Evolutionary conservation across 768 basidiomycete genomes (phyloP).

Genomic region (Pulveroboletus frians): DNA sequence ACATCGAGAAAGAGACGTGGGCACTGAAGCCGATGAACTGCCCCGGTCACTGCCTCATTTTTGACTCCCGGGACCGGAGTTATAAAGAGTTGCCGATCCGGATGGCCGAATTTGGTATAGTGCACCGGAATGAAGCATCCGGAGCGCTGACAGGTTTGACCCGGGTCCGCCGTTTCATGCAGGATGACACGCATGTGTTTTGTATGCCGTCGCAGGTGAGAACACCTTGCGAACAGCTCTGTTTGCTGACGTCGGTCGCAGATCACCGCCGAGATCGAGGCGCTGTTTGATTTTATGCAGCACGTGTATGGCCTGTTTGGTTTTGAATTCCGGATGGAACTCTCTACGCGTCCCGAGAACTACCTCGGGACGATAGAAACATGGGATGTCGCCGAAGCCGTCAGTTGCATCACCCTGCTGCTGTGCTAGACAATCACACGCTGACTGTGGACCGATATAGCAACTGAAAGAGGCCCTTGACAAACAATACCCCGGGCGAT

Average conservation of each 20-base stretch:
- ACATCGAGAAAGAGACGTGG: constrained; percentile 95
- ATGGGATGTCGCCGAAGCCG: constrained; percentile 86
- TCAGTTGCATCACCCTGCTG: constrained; percentile 30
- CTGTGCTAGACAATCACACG: not conserved
- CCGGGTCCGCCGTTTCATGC: constrained; percentile 89
- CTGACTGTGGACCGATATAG: constrained; percentile 34
- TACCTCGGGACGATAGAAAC: constrained; percentile 83
- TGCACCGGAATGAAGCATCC: constrained; percentile 94
- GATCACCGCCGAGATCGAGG: constrained; percentile 83
- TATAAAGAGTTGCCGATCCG: constrained; percentile 96
- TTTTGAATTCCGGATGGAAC: constrained; percentile 87
- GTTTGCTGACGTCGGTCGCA: constrained; percentile 27
- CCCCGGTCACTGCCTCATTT: constrained; percentile 94
- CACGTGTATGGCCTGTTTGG: constrained; percentile 92
- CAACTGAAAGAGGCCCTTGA: constrained; percentile 84
- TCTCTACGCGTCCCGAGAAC: constrained; percentile 96
- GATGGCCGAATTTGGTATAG: constrained; percentile 97
- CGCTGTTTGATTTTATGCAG: constrained; percentile 92
- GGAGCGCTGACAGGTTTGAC: constrained; percentile 92
- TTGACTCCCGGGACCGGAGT: constrained; percentile 87
- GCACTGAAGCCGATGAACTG: constrained; percentile 99
- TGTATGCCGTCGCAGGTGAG: constrained; percentile 87
- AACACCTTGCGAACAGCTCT: not conserved
- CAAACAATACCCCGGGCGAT: constrained; percentile 78
- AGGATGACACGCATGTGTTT: constrained; percentile 98